A percentile compares a stretch with the other conserved stretches of the same genome.
Conservation (phyloP, 1,284 basidiomycete genomes). For the Cutaneotrichosporon sp. region DNA sequence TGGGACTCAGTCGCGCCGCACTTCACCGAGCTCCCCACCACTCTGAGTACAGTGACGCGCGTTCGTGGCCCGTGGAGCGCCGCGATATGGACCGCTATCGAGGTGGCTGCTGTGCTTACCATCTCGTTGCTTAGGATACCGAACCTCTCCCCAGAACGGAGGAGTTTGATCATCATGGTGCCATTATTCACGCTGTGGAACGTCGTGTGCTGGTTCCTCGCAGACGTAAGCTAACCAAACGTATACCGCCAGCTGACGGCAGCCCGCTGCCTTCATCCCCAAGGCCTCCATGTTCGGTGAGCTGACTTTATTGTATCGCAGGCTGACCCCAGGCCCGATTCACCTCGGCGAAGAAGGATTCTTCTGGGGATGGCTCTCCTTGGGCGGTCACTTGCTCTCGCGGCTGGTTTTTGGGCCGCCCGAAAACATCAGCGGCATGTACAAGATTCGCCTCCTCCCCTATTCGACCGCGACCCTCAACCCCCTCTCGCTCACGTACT, state of each 20-base stretch:
- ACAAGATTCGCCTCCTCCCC: slow-evolving; percentile 47
- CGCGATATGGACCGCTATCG: slow-evolving; percentile 34
- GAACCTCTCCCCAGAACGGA: slow-evolving; percentile 35
- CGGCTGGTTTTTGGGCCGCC: slow-evolving; percentile 25
- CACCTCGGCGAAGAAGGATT: slow-evolving; percentile 27
- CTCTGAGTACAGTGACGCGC: slow-evolving; percentile 32
- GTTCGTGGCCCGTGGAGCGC: slow-evolving; percentile 35
- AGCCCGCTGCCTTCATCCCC: slow-evolving; percentile 27
- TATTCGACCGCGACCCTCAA: slow-evolving; percentile 51
- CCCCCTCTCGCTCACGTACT: slow-evolving; percentile 50
- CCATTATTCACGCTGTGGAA: slow-evolving; percentile 31
- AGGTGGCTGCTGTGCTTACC: slow-evolving; percentile 28
- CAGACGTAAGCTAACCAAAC: slow-evolving; percentile 29
- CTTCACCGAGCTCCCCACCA: slow-evolving; percentile 36
- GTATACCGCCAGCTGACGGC: neutral
- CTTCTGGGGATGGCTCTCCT: slow-evolving; percentile 24
- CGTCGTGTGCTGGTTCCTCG: slow-evolving; percentile 39
- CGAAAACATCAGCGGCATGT: slow-evolving; percentile 44
- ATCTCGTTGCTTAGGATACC: slow-evolving; percentile 43
- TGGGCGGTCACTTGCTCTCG: slow-evolving; percentile 9
- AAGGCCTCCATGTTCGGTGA: slow-evolving; percentile 39
- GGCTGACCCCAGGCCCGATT: slow-evolving; percentile 20
- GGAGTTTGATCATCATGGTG: slow-evolving; percentile 28
- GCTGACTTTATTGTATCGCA: neutral
- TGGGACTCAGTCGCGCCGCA: slow-evolving; percentile 48